A percentile compares a stretch with the other conserved stretches of the same genome.
Conservation (phyloP, 106 monocot genomes). For the Xerophyta viscosa region DNA sequence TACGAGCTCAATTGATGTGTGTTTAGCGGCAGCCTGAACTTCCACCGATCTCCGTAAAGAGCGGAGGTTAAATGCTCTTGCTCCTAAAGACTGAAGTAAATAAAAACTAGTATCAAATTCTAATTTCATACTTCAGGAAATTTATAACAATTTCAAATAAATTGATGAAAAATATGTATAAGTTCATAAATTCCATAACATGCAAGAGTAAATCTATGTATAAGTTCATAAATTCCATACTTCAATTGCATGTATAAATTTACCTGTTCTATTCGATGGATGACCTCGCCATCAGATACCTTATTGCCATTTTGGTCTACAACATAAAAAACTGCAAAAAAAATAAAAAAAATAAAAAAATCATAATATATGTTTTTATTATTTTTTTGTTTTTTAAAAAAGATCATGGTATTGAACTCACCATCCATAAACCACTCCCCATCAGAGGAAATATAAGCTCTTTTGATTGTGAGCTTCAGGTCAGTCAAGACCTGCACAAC, state of each 20-base stretch:
- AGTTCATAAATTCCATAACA: not conserved
- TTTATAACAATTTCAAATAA: not conserved
- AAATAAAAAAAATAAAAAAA: conserved; percentile 4
- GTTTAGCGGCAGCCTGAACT: conserved; percentile 17
- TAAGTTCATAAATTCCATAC: not conserved
- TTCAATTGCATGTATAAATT: not conserved
- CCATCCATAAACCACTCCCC: conserved; percentile 99
- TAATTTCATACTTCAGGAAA: too few relatives aligned
- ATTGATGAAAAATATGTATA: not conserved
- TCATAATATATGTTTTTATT: not conserved
- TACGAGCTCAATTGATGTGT: conserved; percentile 38
- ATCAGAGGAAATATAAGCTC: conserved; percentile 94
- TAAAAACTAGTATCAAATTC: not conserved
- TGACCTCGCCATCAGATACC: conserved; percentile 16
- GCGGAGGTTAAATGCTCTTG: conserved; percentile 13
- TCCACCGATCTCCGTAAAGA: conserved; percentile 26
- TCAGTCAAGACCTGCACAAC: conserved; percentile 89
- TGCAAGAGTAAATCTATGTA: too few relatives aligned
- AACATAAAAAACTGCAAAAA: conserved; percentile 53
- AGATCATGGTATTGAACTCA: conserved; percentile 2
- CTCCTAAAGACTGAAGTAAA: conserved; percentile 24
- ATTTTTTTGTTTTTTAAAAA: not conserved
- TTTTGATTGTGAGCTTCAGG: conserved; percentile 72
- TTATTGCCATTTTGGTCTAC: conserved; percentile 59
- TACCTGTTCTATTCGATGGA: not conserved